These are phyloP conservation scores for Gigaspora rosea DNA, from an alignment of 192 early-diverging fungal species.

Conservation along the genomic window DNA sequence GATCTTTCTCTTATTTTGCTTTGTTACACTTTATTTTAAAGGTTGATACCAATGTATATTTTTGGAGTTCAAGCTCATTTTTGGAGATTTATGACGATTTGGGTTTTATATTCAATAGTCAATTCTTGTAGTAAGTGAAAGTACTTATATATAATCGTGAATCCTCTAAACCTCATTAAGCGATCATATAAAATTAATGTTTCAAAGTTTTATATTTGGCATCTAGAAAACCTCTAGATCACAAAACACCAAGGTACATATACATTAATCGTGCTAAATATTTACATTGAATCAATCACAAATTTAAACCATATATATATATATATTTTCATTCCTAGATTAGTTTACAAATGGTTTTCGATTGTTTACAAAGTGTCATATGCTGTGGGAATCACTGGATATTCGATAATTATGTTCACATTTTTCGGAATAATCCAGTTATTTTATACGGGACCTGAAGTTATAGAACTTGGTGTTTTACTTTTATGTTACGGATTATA, in stretches of 20 bases:
- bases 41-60: slow-evolving; percentile 31
- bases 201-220: slow-evolving; percentile 54
- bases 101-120: slow-evolving; percentile 23
- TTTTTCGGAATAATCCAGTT: slow-evolving; percentile 55
- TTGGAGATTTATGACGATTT: slow-evolving; percentile 29
- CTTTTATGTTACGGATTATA: slow-evolving; percentile 60
- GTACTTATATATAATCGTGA: slow-evolving; percentile 12
- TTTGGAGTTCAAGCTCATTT: slow-evolving; percentile 21
- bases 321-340: slow-evolving; percentile 33
- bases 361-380: slow-evolving; percentile 61
- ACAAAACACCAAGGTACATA: slow-evolving; percentile 54
- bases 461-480: slow-evolving; percentile 48
- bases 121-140: slow-evolving; percentile 16
- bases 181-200: slow-evolving; percentile 32
- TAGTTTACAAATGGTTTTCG: slow-evolving; percentile 65
- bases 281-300: background rate
- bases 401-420: slow-evolving; percentile 51
- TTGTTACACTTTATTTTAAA: background rate
- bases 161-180: slow-evolving; percentile 32
- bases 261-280: background rate
- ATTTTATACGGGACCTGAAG: slow-evolving; percentile 43
- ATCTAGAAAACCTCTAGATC: slow-evolving; percentile 60
- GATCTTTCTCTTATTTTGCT: background rate
- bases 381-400: slow-evolving; percentile 57
- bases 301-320: background rate